Evolutionary conservation across 371 early-diverging fungal genomes (phyloP).

Genomic region (Coemansia sp.): DNA sequence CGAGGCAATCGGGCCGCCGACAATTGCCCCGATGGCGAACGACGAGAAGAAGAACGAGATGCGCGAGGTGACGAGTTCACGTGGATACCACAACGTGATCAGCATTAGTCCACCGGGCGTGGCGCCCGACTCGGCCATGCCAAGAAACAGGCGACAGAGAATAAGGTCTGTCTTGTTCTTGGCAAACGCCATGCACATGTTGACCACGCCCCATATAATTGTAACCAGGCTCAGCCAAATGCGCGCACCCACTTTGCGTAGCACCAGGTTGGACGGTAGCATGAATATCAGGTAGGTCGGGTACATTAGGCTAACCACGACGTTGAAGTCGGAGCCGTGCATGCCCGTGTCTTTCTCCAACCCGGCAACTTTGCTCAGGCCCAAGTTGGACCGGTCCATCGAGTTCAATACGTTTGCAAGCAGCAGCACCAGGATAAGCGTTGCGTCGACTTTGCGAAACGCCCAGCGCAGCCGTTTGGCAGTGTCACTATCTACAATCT

Average conservation of each 20-base stretch:
- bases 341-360: slow-evolving; percentile 24
- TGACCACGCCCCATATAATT: slow-evolving; percentile 58
- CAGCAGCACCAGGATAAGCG: slow-evolving; percentile 41
- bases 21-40: too few species aligned
- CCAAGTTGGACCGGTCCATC: slow-evolving; percentile 51
- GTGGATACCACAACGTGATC: slow-evolving; percentile 51
- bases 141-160: slow-evolving; percentile 59
- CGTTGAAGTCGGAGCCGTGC: slow-evolving; percentile 38
- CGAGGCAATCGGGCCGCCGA: too few species aligned
- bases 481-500: too few species aligned
- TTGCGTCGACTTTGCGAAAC: slow-evolving; percentile 41
- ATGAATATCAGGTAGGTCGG: slow-evolving; percentile 36
- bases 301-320: slow-evolving; percentile 34
- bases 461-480: slow-evolving; percentile 33
- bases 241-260: slow-evolving; percentile 59
- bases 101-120: slow-evolving; percentile 55
- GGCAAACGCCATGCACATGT: slow-evolving; percentile 62
- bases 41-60: slow-evolving; percentile 11
- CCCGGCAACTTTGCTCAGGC: slow-evolving; percentile 28
- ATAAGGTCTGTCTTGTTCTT: slow-evolving; percentile 55
- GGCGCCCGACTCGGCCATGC: slow-evolving; percentile 64
- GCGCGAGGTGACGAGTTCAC: slow-evolving; percentile 47
- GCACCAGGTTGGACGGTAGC: slow-evolving; percentile 62
- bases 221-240: slow-evolving; percentile 59
- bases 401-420: slow-evolving; percentile 49